phyloP scores from a whole-genome alignment of 805 yeast genomes.

The Metschnikowia amazonensis region DNA sequence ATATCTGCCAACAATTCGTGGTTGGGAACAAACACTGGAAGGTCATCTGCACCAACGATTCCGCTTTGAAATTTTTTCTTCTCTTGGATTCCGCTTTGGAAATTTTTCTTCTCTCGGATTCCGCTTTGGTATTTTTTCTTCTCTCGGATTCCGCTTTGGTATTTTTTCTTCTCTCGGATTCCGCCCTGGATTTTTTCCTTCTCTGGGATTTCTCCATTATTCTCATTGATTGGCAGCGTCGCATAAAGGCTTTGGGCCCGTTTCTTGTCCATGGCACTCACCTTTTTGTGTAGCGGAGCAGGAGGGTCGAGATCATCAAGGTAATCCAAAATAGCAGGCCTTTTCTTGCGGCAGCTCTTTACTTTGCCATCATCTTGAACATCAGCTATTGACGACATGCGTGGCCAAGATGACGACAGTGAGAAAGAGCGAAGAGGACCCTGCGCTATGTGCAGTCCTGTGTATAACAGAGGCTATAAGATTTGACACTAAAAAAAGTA shows the following conservation, averaged over 20 bases:
- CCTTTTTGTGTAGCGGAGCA: slow-evolving; percentile 1
- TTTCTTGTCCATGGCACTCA: slow-evolving; percentile 1
- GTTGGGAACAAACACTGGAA: slow-evolving; percentile 10
- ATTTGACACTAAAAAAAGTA: too few species aligned
- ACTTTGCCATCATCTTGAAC: background rate
- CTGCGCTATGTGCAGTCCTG: background rate
- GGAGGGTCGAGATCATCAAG: slow-evolving; percentile 1
- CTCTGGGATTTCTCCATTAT: background rate
- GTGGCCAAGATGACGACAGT: background rate
- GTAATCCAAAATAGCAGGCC: background rate
- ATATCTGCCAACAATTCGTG: slow-evolving; percentile 8
- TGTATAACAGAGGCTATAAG: too few species aligned
- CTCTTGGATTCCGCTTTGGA: too few species aligned
- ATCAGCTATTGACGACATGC: slow-evolving; percentile 1
- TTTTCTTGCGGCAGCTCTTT: background rate
- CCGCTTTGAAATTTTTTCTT: too few species aligned
- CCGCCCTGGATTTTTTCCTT: background rate
- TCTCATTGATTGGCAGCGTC: background rate
- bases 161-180: background rate
- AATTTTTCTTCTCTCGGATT: background rate
- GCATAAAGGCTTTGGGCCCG: background rate
- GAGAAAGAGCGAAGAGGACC: background rate
- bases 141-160: too few species aligned
- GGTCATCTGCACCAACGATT: slow-evolving; percentile 3
- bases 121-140: background rate